phyloP scores from a whole-genome alignment of 768 basidiomycete genomes.

The Trametes elegans region DNA sequence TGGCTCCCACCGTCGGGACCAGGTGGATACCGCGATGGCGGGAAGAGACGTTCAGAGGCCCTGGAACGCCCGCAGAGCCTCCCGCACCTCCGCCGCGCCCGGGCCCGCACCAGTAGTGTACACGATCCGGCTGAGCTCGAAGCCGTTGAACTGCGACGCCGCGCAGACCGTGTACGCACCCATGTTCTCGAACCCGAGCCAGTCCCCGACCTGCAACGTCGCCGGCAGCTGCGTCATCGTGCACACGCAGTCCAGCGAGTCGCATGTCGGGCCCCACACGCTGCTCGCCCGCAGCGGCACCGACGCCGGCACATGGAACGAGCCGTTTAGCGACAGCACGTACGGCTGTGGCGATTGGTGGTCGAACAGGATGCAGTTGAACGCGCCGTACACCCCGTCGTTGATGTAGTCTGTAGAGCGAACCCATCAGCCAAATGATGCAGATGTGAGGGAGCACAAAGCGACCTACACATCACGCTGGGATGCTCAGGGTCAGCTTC shows the following conservation, averaged over 20 bases:
- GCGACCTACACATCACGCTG: conserved; percentile 85
- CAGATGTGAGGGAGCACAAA: conserved; percentile 17
- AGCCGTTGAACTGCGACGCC: conserved; percentile 94
- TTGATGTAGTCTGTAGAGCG: conserved; percentile 87
- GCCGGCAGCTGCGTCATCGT: conserved; percentile 58
- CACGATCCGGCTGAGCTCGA: conserved; percentile 73
- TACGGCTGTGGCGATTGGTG: conserved; percentile 79
- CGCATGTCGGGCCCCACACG: conserved; percentile 99
- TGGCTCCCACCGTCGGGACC: background rate
- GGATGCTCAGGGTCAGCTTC: conserved; percentile 40
- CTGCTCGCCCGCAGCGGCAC: conserved; percentile 55
- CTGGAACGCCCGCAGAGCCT: conserved; percentile 49
- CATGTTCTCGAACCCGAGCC: conserved; percentile 98
- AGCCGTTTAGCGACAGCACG: conserved; percentile 67
- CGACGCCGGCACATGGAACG: conserved; percentile 52
- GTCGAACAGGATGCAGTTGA: conserved; percentile 97
- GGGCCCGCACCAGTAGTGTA: conserved; percentile 68
- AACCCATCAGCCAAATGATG: background rate
- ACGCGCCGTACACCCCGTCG: conserved; percentile 96
- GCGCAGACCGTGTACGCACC: conserved; percentile 99
- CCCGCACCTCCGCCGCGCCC: conserved; percentile 50
- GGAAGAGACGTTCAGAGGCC: too few species aligned
- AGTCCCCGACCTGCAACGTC: conserved; percentile 86
- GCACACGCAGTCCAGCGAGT: conserved; percentile 93
- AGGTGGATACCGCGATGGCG: too few species aligned